phyloP scores from a whole-genome alignment of 192 early-diverging fungal species.

The Coemansia sp. region DNA sequence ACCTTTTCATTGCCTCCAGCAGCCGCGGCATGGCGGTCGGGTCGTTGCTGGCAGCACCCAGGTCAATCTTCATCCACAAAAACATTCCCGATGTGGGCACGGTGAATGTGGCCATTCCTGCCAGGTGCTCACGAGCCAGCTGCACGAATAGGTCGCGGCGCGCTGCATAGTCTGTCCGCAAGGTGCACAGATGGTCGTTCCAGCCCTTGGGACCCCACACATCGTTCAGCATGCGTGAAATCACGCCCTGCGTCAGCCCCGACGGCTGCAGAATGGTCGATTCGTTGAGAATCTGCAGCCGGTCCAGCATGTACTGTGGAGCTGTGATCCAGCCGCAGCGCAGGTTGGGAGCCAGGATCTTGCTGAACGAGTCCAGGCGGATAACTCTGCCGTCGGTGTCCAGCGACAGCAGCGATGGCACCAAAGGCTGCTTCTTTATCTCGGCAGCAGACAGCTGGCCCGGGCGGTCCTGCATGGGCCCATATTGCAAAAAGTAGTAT shows the following conservation, averaged over 20 bases:
- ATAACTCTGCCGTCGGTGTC: slow-evolving; percentile 86
- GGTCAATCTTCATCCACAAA: slow-evolving; percentile 71
- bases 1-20: slow-evolving; percentile 43
- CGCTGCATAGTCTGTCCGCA: slow-evolving; percentile 68
- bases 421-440: slow-evolving; percentile 17
- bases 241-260: slow-evolving; percentile 77
- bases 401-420: slow-evolving; percentile 82
- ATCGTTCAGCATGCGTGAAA: slow-evolving; percentile 68
- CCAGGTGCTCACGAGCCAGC: slow-evolving; percentile 61
- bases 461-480: slow-evolving; percentile 2
- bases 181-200: slow-evolving; percentile 62
- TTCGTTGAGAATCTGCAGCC: slow-evolving; percentile 77
- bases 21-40: slow-evolving; percentile 29
- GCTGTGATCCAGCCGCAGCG: slow-evolving; percentile 81
- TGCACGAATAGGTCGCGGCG: slow-evolving; percentile 70
- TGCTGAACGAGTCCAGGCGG: slow-evolving; percentile 90
- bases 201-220: slow-evolving; percentile 79
- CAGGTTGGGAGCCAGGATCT: slow-evolving; percentile 84
- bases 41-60: slow-evolving; percentile 28
- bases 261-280: slow-evolving; percentile 82
- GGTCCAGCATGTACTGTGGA: slow-evolving; percentile 64
- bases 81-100: slow-evolving; percentile 82
- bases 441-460: neutral
- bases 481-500: slow-evolving; percentile 86
- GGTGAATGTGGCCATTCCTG: slow-evolving; percentile 57